These are phyloP conservation scores for Phytophthora podocarpi DNA, from an alignment of 352 stramenopile genomes.

Conservation along the genomic window DNA sequence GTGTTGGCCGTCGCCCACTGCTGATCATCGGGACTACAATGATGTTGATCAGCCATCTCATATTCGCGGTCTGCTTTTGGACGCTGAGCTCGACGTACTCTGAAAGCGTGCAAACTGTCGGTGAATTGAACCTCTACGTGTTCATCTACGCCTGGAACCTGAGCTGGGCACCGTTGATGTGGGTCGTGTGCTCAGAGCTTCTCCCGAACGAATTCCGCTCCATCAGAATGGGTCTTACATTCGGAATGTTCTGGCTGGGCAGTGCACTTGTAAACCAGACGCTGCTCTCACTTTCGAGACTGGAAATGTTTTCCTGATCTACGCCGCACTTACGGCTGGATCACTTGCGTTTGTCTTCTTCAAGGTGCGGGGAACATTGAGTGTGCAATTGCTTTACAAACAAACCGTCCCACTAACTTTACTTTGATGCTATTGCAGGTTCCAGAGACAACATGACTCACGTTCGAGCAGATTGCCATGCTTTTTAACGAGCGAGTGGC, in stretches of 20 bases:
- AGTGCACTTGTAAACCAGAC: slow-evolving; percentile 76
- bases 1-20: slow-evolving; percentile 61
- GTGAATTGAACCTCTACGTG: slow-evolving; percentile 66
- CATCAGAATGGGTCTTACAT: slow-evolving; percentile 72
- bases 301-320: slow-evolving; percentile 62
- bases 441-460: slow-evolving; percentile 64
- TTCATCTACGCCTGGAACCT: slow-evolving; percentile 83
- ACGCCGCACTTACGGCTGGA: slow-evolving; percentile 46
- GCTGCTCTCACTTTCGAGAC: slow-evolving; percentile 56
- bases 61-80: slow-evolving; percentile 66
- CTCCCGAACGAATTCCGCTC: slow-evolving; percentile 74
- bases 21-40: slow-evolving; percentile 58
- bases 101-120: slow-evolving; percentile 39
- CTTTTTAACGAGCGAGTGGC: slow-evolving; percentile 44
- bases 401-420: no score
- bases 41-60: slow-evolving; percentile 57
- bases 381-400: no score
- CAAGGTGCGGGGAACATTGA: slow-evolving; percentile 42
- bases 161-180: slow-evolving; percentile 80
- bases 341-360: slow-evolving; percentile 58
- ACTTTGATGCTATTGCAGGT: slow-evolving; percentile 30
- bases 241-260: slow-evolving; percentile 73
- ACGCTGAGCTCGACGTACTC: slow-evolving; percentile 26
- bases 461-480: slow-evolving; percentile 68
- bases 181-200: slow-evolving; percentile 72